Conservation (phyloP, 2,329 filamentous ascomycete species). For the Ilyonectria robusta region DNA sequence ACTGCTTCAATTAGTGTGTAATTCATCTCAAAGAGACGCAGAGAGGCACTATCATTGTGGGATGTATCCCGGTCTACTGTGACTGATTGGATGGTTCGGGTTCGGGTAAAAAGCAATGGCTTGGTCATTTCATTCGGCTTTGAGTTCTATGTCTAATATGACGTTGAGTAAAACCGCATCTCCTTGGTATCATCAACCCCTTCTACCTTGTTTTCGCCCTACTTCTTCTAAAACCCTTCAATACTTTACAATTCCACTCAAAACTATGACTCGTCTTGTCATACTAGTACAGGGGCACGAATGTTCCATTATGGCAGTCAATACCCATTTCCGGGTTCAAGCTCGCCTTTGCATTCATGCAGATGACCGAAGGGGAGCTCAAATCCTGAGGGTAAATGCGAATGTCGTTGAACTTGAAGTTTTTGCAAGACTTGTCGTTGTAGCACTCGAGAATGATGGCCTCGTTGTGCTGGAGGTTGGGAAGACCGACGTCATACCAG, state of each 20-base stretch:
- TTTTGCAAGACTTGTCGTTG: conserved; percentile 25
- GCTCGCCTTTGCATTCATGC: conserved; percentile 24
- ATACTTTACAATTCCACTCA: not conserved
- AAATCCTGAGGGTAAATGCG: conserved; percentile 21
- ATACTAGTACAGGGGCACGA: conserved; percentile 18
- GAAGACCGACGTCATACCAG: conserved; percentile 28
- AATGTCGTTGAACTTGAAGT: conserved; percentile 27
- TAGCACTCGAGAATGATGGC: conserved; percentile 32
- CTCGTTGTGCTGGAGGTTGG: conserved; percentile 28
- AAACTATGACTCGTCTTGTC: no score
- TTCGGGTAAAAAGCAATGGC: not conserved
- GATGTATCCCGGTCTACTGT: not conserved
- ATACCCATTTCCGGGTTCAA: conserved; percentile 26
- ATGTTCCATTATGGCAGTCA: conserved; percentile 24
- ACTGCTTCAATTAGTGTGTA: no score
- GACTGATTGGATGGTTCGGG: not conserved
- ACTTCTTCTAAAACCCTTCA: no score
- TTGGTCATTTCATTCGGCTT: not conserved
- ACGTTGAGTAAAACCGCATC: not conserved
- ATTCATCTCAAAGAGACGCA: no score
- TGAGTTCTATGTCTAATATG: not conserved
- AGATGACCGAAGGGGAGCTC: conserved; percentile 23
- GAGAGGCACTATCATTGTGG: no score
- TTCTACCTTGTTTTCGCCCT: no score
- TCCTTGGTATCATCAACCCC: not conserved